These are phyloP conservation scores for Clarkia xantiana DNA, from an alignment of 345 rosid genomes.

Conservation along the genomic window DNA sequence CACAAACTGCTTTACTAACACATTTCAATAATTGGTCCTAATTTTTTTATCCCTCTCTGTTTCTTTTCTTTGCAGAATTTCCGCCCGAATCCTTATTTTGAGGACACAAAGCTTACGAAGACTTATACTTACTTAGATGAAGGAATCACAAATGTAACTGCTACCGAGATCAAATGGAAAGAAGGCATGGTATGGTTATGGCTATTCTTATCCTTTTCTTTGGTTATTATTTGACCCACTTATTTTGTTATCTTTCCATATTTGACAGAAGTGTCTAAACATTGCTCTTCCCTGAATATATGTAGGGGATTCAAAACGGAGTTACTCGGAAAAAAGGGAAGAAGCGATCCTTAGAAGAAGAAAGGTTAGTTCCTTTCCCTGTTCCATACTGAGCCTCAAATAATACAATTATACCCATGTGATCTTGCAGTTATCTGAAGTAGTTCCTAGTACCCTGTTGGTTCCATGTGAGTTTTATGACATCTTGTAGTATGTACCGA, in stretches of 20 bases:
- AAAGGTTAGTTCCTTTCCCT: conserved; percentile 31
- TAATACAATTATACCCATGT: background rate
- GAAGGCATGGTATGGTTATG: conserved; percentile 54
- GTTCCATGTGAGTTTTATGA: too few relatives aligned
- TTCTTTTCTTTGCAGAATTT: conserved; percentile 40
- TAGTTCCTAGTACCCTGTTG: too few relatives aligned
- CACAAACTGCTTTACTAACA: background rate
- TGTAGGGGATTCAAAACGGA: conserved; percentile 80
- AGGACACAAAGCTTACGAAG: conserved; percentile 66
- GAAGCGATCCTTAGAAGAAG: conserved; percentile 56
- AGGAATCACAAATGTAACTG: conserved; percentile 59
- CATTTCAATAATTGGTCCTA: background rate
- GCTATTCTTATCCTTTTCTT: background rate
- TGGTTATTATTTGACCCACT: background rate
- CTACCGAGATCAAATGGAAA: conserved; percentile 82
- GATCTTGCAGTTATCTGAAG: background rate
- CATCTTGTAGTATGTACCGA: too few relatives aligned
- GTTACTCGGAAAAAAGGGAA: conserved; percentile 71
- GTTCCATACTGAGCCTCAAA: background rate
- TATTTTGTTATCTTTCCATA: background rate
- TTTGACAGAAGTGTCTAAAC: background rate
- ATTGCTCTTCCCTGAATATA: conserved; percentile 2
- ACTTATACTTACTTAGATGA: conserved; percentile 74
- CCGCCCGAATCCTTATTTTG: conserved; percentile 67
- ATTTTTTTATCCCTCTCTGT: background rate